These are phyloP conservation scores for Sporobolomyces roseus DNA, from an alignment of 768 basidiomycete species.

Conservation along the genomic window DNA sequence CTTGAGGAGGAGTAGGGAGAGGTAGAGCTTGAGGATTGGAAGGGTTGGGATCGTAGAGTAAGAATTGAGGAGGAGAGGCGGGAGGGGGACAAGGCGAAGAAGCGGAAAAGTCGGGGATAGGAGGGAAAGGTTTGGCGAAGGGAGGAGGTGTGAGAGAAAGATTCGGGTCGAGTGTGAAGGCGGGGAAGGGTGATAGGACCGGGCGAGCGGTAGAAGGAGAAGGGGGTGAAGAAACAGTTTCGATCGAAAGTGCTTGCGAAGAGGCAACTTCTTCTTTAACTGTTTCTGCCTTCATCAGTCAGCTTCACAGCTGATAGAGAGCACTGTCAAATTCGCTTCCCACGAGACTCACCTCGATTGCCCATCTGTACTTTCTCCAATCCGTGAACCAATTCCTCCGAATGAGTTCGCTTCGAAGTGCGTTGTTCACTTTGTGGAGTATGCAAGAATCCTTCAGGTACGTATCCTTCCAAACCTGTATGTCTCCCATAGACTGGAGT, in stretches of 20 bases:
- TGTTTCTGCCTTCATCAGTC: no score
- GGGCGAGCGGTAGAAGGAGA: not conserved
- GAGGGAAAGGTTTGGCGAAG: no score
- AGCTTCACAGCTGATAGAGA: no score
- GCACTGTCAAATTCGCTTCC: no score
- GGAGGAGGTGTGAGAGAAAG: no score
- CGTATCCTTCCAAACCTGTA: not conserved
- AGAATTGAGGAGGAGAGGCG: not conserved
- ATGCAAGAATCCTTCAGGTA: not conserved
- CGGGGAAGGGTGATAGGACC: not conserved
- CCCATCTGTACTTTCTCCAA: no score
- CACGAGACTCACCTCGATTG: no score
- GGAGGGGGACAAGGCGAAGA: not conserved
- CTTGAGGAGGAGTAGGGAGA: slow-evolving; percentile 2
- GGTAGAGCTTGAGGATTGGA: slow-evolving; percentile 1
- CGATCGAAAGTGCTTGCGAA: no score
- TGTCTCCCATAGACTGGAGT: not conserved
- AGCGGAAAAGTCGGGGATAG: not conserved
- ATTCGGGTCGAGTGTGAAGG: not conserved
- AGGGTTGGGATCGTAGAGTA: not conserved
- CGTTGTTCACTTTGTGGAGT: not conserved
- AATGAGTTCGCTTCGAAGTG: no score
- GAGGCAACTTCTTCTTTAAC: no score
- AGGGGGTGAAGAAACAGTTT: no score
- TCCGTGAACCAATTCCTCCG: no score